Base-by-base conservation (phyloP, 768 basidiomycete genomes). In the Tulasnella sp. region DNA sequence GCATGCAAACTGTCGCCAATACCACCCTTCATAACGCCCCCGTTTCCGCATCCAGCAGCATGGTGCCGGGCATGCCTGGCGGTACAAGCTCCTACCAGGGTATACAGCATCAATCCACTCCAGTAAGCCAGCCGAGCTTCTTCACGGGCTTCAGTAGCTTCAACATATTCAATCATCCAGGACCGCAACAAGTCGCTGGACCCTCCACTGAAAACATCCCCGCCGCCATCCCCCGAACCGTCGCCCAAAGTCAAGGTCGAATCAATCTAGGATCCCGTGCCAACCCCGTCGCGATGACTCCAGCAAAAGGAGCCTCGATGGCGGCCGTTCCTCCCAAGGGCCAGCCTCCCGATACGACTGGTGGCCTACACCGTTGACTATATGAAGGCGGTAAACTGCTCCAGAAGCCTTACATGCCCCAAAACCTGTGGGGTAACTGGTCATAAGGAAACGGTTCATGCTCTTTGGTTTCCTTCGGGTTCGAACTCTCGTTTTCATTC, bases 311-410 rank as follows among this genome's bases (percentile, higher is more conserved):
- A 7, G 60, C n/a, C 20, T 24, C 60, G 5, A 24, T 64, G 28
- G 60, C 60, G 60, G n/a, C 60, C n/a, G 64, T 37, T 69, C 64
- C 64, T 69, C 64, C 34, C 9, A 69, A 69, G 31, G 64, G 31
- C 14, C 64, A 69, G 28, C 64, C 64, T 37, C 64, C 64, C 16
- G 64, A 69, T 12, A 37, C 64, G 31, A 28, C 8, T 69, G 64
- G 64, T 28, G 64, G 64, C 20, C 37, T 31, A 11, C 12, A 37
- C 31, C 64, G 64, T 34, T 69, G 64, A 69, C 28, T 69, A 69
- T 69, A 34, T 69, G 64, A 69, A 5, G 64, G 64, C 5, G 64
- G 31, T 37, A 37, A 37, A 69, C 16, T 34, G 18, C 31, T 69
- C 31, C 20, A 8, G 31, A 7, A 5, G 34, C 64, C 64, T 31